Evolutionary conservation across 371 early-diverging fungal genomes (phyloP).

Genomic region (Lichtheimia ornata): DNA sequence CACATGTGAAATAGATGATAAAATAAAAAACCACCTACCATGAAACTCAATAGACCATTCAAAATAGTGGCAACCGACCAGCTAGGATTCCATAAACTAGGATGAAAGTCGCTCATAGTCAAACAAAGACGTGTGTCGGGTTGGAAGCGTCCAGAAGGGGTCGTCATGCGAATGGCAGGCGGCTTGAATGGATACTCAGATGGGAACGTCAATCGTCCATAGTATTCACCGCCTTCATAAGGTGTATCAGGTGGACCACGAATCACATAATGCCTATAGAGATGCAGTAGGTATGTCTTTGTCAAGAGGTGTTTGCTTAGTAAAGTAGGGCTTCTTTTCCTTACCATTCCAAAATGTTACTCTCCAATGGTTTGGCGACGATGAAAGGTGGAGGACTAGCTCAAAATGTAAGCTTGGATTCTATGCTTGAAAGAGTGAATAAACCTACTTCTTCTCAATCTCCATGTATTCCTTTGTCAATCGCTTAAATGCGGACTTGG

Average conservation of each 20-base stretch:
- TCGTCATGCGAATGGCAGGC: constrained; percentile 93
- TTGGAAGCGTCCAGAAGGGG: constrained; percentile 90
- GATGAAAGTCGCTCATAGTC: constrained; percentile 95
- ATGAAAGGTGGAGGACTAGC: constrained; percentile 70
- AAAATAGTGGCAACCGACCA: constrained; percentile 96
- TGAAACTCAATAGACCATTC: constrained; percentile 93
- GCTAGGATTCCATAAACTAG: constrained; percentile 93
- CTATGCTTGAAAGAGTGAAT: constrained; percentile 2
- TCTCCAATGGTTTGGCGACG: constrained; percentile 89
- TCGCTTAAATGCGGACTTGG: constrained; percentile 84
- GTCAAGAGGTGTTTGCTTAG: too few species aligned
- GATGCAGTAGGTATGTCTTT: neutral
- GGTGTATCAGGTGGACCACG: constrained; percentile 93
- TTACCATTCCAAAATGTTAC: constrained; percentile 95
- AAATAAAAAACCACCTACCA: constrained; percentile 62
- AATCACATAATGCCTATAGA: constrained; percentile 89
- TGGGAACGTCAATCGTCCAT: constrained; percentile 94
- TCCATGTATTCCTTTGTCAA: constrained; percentile 90
- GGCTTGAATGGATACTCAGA: constrained; percentile 96
- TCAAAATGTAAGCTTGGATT: constrained; percentile 2
- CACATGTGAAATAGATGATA: too few species aligned
- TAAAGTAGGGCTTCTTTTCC: neutral
- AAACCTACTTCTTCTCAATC: constrained; percentile 62
- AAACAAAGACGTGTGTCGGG: constrained; percentile 90
- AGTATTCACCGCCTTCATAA: constrained; percentile 92